phyloP scores from a whole-genome alignment of 2,329 filamentous ascomycete species.

The Ophiocordyceps camponoti-rufipedis region DNA sequence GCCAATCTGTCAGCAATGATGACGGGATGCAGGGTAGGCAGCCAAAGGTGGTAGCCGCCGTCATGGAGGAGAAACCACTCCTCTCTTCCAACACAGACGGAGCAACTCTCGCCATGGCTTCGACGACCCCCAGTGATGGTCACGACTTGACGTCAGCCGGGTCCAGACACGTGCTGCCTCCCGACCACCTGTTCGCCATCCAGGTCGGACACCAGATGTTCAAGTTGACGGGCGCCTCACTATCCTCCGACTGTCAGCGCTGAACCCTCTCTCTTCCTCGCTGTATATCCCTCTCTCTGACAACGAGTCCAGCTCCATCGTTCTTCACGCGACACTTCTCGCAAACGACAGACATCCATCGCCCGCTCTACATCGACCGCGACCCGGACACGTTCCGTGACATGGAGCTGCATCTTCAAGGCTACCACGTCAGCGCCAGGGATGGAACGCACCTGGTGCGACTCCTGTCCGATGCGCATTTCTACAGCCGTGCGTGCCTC shows the following conservation, averaged over 20 bases:
- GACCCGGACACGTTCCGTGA: constrained; percentile 79
- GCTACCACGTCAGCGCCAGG: constrained; percentile 69
- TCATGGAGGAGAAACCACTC: no score
- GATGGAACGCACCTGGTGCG: constrained; percentile 81
- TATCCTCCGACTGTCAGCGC: constrained; percentile 51
- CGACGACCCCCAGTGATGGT: constrained; percentile 10
- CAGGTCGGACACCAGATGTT: constrained; percentile 58
- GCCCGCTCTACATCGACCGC: constrained; percentile 86
- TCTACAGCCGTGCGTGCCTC: constrained; percentile 52
- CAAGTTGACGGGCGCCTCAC: constrained; percentile 53
- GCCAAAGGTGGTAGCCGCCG: no score
- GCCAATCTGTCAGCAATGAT: no score
- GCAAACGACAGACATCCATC: constrained; percentile 39
- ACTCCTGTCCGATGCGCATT: constrained; percentile 86
- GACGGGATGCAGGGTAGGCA: no score
- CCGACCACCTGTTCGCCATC: constrained; percentile 56
- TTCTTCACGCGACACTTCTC: constrained; percentile 91
- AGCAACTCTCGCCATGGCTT: constrained; percentile 6
- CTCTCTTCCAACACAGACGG: no score
- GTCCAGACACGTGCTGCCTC: constrained; percentile 43
- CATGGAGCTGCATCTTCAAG: constrained; percentile 79
- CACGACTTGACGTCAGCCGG: constrained; percentile 4
- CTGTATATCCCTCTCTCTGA: background rate
- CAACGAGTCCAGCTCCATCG: constrained; percentile 50
- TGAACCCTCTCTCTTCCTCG: background rate